A percentile compares a stretch with the other conserved stretches of the same genome.
These are phyloP conservation scores for Fraxinus nigra DNA, from an alignment of 305 asterid species.

Conservation along the genomic window DNA sequence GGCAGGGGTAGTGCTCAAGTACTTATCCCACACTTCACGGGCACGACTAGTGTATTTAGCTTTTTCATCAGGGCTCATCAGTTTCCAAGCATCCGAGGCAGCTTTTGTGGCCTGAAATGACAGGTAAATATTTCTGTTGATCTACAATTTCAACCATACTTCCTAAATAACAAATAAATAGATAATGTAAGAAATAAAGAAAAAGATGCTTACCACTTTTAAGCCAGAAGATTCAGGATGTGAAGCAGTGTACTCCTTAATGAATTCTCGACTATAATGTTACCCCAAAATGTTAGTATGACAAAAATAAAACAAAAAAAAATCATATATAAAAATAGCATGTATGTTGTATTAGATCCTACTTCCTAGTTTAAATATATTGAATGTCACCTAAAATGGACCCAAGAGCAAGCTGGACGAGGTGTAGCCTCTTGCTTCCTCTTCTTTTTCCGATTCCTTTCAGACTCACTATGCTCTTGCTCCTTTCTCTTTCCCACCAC, in stretches of 20 bases:
- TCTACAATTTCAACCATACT: constrained; percentile 7
- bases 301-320: not conserved
- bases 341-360: not conserved
- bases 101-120: constrained; percentile 90
- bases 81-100: constrained; percentile 96
- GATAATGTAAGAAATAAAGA: constrained; percentile 14
- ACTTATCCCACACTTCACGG: constrained; percentile 95
- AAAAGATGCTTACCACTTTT: constrained; percentile 60
- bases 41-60: constrained; percentile 87
- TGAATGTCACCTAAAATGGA: constrained; percentile 75
- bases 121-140: constrained; percentile 1
- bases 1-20: constrained; percentile 74
- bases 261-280: constrained; percentile 72
- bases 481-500: constrained; percentile 57
- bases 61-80: constrained; percentile 87
- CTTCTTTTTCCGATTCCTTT: constrained; percentile 70
- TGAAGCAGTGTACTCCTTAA: constrained; percentile 89
- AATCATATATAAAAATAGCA: not conserved
- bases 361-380: constrained; percentile 16
- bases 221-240: constrained; percentile 96
- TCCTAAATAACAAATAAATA: not conserved
- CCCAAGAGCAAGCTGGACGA: constrained; percentile 99
- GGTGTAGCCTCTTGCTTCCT: constrained; percentile 65
- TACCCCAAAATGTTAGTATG: constrained; percentile 24
- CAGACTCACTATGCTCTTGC: constrained; percentile 57